Evolutionary conservation across 768 basidiomycete species (phyloP).

Genomic region (Russula compacta): DNA sequence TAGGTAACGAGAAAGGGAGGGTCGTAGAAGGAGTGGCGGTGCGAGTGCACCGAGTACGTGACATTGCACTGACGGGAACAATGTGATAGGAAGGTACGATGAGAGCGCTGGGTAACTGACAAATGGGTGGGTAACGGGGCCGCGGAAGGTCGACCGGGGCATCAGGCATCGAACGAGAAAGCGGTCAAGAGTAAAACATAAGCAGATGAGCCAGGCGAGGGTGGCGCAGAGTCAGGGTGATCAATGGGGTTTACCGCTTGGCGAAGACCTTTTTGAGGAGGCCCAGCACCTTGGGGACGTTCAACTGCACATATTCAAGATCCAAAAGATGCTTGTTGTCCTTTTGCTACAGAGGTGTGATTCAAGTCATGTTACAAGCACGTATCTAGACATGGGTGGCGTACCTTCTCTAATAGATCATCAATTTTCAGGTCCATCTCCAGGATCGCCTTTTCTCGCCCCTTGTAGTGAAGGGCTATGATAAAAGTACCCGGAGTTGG

Average conservation of each 20-base stretch:
- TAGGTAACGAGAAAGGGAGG: neutral
- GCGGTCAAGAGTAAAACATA: conserved; percentile 9
- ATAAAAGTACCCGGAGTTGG: conserved; percentile 98
- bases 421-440: conserved; percentile 99
- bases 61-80: neutral
- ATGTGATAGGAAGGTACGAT: conserved; percentile 7
- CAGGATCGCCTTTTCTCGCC: conserved; percentile 95
- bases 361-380: neutral
- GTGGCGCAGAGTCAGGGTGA: conserved; percentile 1
- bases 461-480: conserved; percentile 97
- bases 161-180: conserved; percentile 9
- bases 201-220: neutral
- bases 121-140: conserved; percentile 16
- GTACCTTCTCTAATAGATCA: conserved; percentile 91
- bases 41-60: neutral
- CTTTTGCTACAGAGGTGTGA: conserved; percentile 65
- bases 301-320: conserved; percentile 94
- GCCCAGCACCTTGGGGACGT: conserved; percentile 89
- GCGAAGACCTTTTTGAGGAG: conserved; percentile 92
- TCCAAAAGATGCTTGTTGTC: conserved; percentile 96
- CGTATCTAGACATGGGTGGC: conserved; percentile 19
- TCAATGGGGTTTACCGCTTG: conserved; percentile 52
- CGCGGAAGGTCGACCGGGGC: neutral
- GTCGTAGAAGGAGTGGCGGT: conserved; percentile 5
- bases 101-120: conserved; percentile 18